Base-by-base conservation (phyloP, 2,329 filamentous ascomycete species). In the Verticillium zaregamsianum region DNA sequence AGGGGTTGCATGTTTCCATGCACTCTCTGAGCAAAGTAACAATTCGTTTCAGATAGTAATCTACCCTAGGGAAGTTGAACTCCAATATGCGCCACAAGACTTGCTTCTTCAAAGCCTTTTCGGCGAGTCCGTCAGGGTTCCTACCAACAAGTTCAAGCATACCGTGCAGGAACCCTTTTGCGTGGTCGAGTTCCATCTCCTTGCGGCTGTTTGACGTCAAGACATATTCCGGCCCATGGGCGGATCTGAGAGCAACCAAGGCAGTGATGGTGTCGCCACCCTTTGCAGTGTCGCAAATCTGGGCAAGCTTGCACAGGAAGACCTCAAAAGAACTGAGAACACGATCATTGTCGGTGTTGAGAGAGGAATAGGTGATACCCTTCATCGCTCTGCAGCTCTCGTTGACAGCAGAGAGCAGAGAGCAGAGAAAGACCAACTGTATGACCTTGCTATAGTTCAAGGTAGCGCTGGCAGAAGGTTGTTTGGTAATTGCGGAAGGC, bases 261-360 rank as follows among this genome's bases (percentile, higher is more conserved):
- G 62, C 55, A 1, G 62, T 67, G 14, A 63, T 59, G 11, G 63
- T 65, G 3, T 54, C 58, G 3, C 62, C 60, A 14, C 63, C 61
- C 49, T 58, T 60, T 32, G 55, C 2, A 17, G 14, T 64, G 45
- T 67, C 63, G 25, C 61, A 66, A 5, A 66, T 33, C 17, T 66
- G 60, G 2, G 65, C 62, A 17, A 67, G 62, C 54, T 65, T 64
- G 58, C 58, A 63, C 14, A 66, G n/a, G 20, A 65, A 65, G 2
- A 1, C 59, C 17, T 63, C 58, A 25, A 20, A 59, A 8, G 15
- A n/a, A 32, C 23, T 58, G 8, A 62, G 40, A 17, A 39, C 52
- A 12, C 37, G 9, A 5, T 49, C 60, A 9, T 54, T 57, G 32
- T 28, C 57, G 7, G 35, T 39, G 57, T 57, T 28, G 33, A 23